Percentiles rank a stretch among this genome's conserved stretches.
phyloP scores from a whole-genome alignment of 768 basidiomycete species.

The Hygrophorus pudorinus region DNA sequence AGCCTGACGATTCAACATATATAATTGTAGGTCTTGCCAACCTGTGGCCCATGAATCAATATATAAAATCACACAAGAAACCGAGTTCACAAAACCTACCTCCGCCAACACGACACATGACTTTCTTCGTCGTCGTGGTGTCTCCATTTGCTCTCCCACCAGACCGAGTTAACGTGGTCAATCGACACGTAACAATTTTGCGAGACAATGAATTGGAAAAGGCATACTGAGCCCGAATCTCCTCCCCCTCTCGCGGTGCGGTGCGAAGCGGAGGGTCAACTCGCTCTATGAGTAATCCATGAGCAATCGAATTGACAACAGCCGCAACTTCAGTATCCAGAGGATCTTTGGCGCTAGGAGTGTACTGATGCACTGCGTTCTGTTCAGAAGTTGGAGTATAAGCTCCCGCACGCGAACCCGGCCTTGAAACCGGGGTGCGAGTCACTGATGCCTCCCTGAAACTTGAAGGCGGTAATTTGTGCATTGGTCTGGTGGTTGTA shows the following conservation, averaged over 20 bases:
- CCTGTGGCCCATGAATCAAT: conserved; percentile 26
- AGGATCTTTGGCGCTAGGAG: conserved; percentile 66
- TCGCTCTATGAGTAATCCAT: conserved; percentile 70
- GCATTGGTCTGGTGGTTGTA: conserved; percentile 25
- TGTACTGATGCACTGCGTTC: conserved; percentile 50
- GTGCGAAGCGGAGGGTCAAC: conserved; percentile 67
- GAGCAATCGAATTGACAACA: conserved; percentile 66
- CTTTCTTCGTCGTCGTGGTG: conserved; percentile 69
- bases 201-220: conserved; percentile 64
- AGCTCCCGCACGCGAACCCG: conserved; percentile 55
- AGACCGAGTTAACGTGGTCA: conserved; percentile 67
- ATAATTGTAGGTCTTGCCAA: conserved; percentile 73
- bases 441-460: conserved; percentile 51
- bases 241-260: conserved; percentile 62
- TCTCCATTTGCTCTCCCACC: conserved; percentile 31
- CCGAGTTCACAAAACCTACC: conserved; percentile 32
- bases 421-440: conserved; percentile 47
- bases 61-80: neutral
- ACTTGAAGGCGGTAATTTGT: conserved; percentile 63
- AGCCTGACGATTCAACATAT: conserved; percentile 68
- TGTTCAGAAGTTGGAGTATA: conserved; percentile 51
- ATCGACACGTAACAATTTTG: conserved; percentile 69
- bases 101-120: conserved; percentile 86
- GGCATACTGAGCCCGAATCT: conserved; percentile 76
- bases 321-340: conserved; percentile 72